Evolutionary conservation across 2,329 filamentous ascomycete species (phyloP), one percentile per base, ranked within the genome.

Genomic region (Xylariales sp.): DNA sequence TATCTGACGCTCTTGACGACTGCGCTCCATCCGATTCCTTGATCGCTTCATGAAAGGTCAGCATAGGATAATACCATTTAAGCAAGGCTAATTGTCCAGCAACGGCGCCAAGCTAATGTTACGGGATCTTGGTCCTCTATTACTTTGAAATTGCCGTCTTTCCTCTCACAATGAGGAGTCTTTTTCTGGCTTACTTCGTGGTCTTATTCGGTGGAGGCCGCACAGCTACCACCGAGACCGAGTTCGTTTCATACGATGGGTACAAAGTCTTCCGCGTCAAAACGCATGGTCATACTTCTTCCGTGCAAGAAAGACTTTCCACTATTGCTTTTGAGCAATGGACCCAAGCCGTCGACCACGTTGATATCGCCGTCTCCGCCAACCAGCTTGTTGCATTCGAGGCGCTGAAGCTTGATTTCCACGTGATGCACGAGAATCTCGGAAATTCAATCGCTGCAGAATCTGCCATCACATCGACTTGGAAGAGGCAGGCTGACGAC

Each of bases 331-430:
- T 29, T 10, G 36, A 39, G 16, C 25, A 39, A 21, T 39, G 36
- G 36, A 31, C n/a, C 16, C 36, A 39, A 16, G 36, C 29, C 10
- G 20, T 39, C 15, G 52, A 51, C 19, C 50, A 49, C 28, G 40
- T 64, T 9, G 59, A 64, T 31, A 41, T 64, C 20, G 60, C 59
- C n/a, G 48, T 64, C 10, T 54, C 62, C 4, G 59, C 60, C 1
- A 42, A 42, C 11, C 48, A 57, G 21, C 28, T 59, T 28, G 34
- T 38, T 2, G 40, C 43, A 15, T 59, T 64, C 34, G 50, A 57
- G 20, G 44, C 50, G 3, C 48, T 57, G 20, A 51, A 47, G 7
- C 47, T 59, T 21, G 49, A 58, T 24, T 42, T 53, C 19, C 46
- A 46, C 8, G 36, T 56, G n/a, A 38, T 61, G 8, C 55, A 53